Percentiles rank a stretch among this genome's conserved stretches.
These are phyloP conservation scores for Metschnikowia noctiluminum DNA, from an alignment of 805 yeast genomes.

Conservation along the genomic window DNA sequence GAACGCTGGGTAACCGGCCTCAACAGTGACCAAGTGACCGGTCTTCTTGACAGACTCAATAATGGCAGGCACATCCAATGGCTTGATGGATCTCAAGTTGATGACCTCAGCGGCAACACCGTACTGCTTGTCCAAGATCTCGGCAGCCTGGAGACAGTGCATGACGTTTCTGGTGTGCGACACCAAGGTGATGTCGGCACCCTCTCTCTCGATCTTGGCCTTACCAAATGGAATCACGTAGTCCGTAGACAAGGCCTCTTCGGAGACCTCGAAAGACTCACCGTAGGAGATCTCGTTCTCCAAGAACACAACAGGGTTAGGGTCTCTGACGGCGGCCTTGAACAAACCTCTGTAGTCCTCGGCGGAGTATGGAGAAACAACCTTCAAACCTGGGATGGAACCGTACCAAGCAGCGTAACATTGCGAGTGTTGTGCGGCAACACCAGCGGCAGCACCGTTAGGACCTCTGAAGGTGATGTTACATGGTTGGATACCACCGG, in stretches of 20 bases:
- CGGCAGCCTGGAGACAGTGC: slow-evolving; percentile 87
- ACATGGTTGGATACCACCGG: slow-evolving; percentile 98
- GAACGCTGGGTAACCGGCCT: slow-evolving; percentile 96
- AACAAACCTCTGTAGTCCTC: slow-evolving; percentile 95
- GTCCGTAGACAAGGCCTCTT: slow-evolving; percentile 85
- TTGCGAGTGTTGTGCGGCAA: slow-evolving; percentile 99
- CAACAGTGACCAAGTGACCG: slow-evolving; percentile 92
- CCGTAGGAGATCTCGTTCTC: slow-evolving; percentile 96
- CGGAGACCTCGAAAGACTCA: slow-evolving; percentile 83
- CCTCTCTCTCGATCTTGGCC: slow-evolving; percentile 93
- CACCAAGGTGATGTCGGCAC: slow-evolving; percentile 84
- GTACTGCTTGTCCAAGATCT: slow-evolving; percentile 74
- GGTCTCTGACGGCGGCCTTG: slow-evolving; percentile 97
- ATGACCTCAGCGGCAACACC: slow-evolving; percentile 90
- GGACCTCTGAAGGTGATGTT: slow-evolving; percentile 99
- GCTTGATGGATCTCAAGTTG: slow-evolving; percentile 95
- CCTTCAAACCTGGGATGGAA: slow-evolving; percentile 96
- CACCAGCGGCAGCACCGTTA: slow-evolving; percentile 99
- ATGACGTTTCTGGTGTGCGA: slow-evolving; percentile 90
- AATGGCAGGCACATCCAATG: slow-evolving; percentile 85
- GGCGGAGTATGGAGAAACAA: slow-evolving; percentile 89
- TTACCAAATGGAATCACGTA: slow-evolving; percentile 89
- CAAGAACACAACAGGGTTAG: slow-evolving; percentile 93
- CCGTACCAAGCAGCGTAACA: slow-evolving; percentile 98
- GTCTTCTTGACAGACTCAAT: slow-evolving; percentile 92